A percentile compares a stretch with the other conserved stretches of the same genome.
Evolutionary conservation across 345 rosid genomes (phyloP).

Genomic region (Citrus hindsii): DNA sequence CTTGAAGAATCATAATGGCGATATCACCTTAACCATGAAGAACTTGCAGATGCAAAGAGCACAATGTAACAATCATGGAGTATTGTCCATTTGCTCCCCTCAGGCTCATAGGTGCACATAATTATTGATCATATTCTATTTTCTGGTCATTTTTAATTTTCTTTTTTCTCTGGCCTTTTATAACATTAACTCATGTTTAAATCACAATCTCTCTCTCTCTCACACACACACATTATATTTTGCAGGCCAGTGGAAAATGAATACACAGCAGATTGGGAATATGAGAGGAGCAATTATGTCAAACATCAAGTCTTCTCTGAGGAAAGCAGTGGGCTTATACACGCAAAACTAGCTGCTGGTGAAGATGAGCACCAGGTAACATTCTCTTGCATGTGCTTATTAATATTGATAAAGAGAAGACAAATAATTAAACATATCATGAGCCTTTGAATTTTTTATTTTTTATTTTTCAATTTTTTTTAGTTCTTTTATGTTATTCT

Average conservation of each 20-base stretch:
- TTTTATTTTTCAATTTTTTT: too few relatives aligned
- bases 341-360: neutral
- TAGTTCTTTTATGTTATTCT: too few relatives aligned
- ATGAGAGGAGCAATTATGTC: neutral
- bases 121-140: too few relatives aligned
- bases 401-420: neutral
- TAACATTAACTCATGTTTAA: too few relatives aligned
- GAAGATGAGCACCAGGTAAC: conserved; percentile 1
- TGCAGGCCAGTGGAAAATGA: neutral
- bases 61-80: neutral
- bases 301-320: neutral
- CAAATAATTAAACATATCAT: too few relatives aligned
- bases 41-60: neutral
- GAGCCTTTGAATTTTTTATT: too few relatives aligned
- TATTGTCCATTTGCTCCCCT: conserved; percentile 5
- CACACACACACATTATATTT: neutral
- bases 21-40: neutral
- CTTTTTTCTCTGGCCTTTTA: too few relatives aligned
- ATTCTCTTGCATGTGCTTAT: neutral
- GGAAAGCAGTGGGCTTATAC: neutral
- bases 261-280: neutral
- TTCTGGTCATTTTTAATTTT: neutral
- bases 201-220: too few relatives aligned
- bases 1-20: neutral
- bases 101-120: conserved; percentile 7